Percentiles rank a stretch among this genome's conserved stretches.
Evolutionary conservation across 164 flowering plant species (phyloP).

Genomic region (Liquidambar formosana): DNA sequence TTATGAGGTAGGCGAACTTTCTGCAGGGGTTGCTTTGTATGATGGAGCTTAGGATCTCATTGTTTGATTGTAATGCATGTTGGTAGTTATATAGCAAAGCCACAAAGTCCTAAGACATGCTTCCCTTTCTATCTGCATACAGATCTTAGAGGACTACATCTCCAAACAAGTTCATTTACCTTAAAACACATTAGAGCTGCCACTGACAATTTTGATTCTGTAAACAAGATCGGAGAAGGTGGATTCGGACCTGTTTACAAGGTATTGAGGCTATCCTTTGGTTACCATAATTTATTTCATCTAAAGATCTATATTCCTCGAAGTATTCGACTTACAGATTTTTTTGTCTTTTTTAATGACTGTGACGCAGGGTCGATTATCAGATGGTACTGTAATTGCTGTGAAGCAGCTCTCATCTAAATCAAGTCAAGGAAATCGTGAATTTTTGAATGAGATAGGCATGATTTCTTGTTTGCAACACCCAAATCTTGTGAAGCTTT

Average conservation of each 20-base stretch:
- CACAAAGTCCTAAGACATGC: too few species aligned
- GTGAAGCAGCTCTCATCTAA: slow-evolving; percentile 46
- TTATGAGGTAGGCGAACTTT: too few species aligned
- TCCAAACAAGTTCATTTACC: slow-evolving; percentile 41
- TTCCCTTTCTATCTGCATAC: slow-evolving; percentile 4
- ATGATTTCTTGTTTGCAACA: slow-evolving; percentile 45
- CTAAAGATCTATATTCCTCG: too few species aligned
- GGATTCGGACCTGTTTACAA: slow-evolving; percentile 74
- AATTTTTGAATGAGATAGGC: slow-evolving; percentile 47
- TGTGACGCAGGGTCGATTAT: slow-evolving; percentile 28
- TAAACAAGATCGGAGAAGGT: slow-evolving; percentile 66
- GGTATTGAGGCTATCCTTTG: slow-evolving; percentile 24
- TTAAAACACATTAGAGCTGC: slow-evolving; percentile 55
- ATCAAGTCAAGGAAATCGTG: slow-evolving; percentile 51
- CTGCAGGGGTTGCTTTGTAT: too few species aligned
- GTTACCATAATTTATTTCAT: not conserved
- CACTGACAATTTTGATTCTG: slow-evolving; percentile 42
- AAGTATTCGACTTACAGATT: too few species aligned
- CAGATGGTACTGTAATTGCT: slow-evolving; percentile 41
- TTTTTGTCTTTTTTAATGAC: too few species aligned
- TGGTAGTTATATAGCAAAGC: too few species aligned
- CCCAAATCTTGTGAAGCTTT: slow-evolving; percentile 44
- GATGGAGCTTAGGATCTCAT: too few species aligned
- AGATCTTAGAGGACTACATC: slow-evolving; percentile 37
- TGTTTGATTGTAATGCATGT: too few species aligned